These are phyloP conservation scores for Aegilops sharonensis DNA, from an alignment of 176 grass and related monocot species.

Conservation along the genomic window DNA sequence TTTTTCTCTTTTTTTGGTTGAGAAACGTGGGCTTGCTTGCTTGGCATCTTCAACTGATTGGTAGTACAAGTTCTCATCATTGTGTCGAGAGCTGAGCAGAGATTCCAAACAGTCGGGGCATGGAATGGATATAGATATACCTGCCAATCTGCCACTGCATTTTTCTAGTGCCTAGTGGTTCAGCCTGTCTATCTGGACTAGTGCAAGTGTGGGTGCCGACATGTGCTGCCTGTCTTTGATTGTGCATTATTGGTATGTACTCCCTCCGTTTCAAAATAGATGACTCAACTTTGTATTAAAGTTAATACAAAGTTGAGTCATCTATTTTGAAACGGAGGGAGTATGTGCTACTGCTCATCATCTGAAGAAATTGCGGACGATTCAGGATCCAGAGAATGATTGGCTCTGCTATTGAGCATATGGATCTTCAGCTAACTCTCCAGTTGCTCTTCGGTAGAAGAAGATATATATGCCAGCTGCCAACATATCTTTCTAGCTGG, in stretches of 20 bases:
- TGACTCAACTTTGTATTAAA: no score
- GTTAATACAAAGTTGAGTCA: no score
- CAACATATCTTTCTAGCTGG: not conserved
- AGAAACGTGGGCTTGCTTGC: not conserved
- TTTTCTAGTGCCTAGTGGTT: not conserved
- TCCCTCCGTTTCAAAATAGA: no score
- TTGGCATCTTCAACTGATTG: not conserved
- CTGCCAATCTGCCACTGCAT: not conserved
- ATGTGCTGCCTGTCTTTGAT: not conserved
- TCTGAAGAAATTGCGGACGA: not conserved
- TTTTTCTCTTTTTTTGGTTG: not conserved
- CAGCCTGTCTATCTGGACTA: not conserved
- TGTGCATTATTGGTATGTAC: not conserved
- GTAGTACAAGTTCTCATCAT: not conserved
- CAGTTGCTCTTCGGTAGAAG: no score
- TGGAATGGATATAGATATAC: not conserved
- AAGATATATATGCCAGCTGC: not conserved
- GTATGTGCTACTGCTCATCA: no score
- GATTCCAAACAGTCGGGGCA: not conserved
- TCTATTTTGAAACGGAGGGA: no score
- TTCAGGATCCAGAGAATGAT: not conserved
- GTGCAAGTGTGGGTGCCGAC: not conserved
- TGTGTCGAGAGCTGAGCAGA: conserved; percentile 7
- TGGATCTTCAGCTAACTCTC: not conserved
- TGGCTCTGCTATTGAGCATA: not conserved